Conservation (phyloP, 1,139 yeast species). For the Debaryomyces coudertii region DNA sequence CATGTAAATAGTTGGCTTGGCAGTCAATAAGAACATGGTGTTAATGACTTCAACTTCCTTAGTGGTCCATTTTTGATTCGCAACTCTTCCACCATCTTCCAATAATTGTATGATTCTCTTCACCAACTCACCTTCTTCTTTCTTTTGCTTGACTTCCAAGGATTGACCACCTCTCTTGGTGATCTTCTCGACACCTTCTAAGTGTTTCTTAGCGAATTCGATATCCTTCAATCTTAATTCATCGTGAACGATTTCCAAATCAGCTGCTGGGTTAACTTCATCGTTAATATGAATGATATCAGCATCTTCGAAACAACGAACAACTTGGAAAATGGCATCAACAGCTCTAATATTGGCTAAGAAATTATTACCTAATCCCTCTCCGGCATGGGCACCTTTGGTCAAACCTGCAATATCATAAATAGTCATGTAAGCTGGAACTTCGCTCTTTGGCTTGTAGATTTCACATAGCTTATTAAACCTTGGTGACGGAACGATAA, state of each 20-base stretch:
- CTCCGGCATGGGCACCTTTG: constrained; percentile 97
- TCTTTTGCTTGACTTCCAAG: constrained; percentile 90
- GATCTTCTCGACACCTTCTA: constrained; percentile 84
- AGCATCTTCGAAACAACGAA: constrained; percentile 97
- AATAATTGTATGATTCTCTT: constrained; percentile 73
- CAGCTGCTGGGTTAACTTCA: constrained; percentile 95
- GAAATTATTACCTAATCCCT: constrained; percentile 97
- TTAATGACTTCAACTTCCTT: constrained; percentile 91
- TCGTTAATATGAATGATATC: constrained; percentile 98
- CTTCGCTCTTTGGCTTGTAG: constrained; percentile 83
- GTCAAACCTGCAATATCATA: constrained; percentile 98
- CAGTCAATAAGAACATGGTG: constrained; percentile 85
- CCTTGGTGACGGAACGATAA: constrained; percentile 91
- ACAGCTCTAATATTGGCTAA: constrained; percentile 97
- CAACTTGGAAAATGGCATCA: constrained; percentile 97
- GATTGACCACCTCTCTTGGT: constrained; percentile 96
- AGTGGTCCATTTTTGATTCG: constrained; percentile 85
- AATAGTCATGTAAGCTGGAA: constrained; percentile 92
- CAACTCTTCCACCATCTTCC: constrained; percentile 86
- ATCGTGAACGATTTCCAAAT: constrained; percentile 86
- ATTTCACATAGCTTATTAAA: constrained; percentile 72
- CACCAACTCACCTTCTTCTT: constrained; percentile 86
- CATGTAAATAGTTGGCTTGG: constrained; percentile 94
- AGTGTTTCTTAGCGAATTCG: constrained; percentile 89
- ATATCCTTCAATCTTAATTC: constrained; percentile 96